phyloP scores from a whole-genome alignment of 2,329 filamentous ascomycete species.

The Rhynchosporium graminicola region DNA sequence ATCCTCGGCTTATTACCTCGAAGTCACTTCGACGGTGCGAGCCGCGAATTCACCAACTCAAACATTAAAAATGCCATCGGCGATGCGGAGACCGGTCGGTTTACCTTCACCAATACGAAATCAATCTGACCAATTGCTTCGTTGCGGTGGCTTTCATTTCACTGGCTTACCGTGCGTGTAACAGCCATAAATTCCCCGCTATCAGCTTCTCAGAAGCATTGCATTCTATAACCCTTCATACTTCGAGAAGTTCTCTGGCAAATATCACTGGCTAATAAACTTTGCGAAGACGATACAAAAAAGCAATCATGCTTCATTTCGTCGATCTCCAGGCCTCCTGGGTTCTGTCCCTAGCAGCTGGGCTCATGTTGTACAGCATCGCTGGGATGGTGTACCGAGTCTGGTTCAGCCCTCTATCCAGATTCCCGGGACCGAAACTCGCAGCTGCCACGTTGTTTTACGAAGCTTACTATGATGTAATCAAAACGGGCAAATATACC shows the following conservation, averaged over 20 bases:
- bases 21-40: background rate
- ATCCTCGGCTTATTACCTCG: background rate
- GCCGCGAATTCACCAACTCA: background rate
- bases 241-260: background rate
- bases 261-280: too few relatives aligned
- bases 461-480: conserved; percentile 36
- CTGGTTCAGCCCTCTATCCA: conserved; percentile 39
- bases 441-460: conserved; percentile 38
- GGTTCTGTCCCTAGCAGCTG: background rate
- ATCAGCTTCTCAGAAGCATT: background rate
- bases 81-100: background rate
- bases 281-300: background rate
- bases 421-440: conserved; percentile 40
- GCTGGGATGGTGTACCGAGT: conserved; percentile 30
- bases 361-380: conserved; percentile 11
- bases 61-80: background rate
- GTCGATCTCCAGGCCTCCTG: conserved; percentile 4
- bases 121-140: background rate
- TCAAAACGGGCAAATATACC: conserved; percentile 26
- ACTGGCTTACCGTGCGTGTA: background rate
- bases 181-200: background rate
- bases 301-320: background rate
- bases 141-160: background rate
- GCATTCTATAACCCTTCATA: too few relatives aligned
- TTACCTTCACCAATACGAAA: background rate